Base-by-base conservation (phyloP, 257 asterid species). In the Primulina huaijiensis region DNA sequence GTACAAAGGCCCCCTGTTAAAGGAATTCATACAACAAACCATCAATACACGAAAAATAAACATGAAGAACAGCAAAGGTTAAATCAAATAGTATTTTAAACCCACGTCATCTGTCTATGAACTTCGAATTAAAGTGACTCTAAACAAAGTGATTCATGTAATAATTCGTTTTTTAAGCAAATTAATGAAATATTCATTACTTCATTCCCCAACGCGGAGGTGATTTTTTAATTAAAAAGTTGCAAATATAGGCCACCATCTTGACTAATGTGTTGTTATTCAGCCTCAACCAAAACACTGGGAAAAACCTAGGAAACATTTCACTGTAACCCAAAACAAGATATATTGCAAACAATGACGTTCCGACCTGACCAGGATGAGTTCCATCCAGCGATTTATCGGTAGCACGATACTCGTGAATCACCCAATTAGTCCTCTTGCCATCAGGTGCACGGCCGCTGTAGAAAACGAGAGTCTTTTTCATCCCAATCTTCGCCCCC, bases 391-490 rank as follows among this genome's bases (percentile, higher is more conserved):
- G 88, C 2, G 92, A 82, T 79, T 88, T 86, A 67, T 89, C 89
- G 46, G 83, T 85, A 38, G 99, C 89, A 71, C 98, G 98, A 79
- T 94, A 94, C 83, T 94, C 99, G 34, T 94, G 99, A 64, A 94
- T 94, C 72, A 94, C 96, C 99, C 99, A 94, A 65, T 86, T 79
- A 43, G 90, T 84, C 81, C 99, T 88, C 92, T 89, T 85, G 57
- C 99, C 99, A 2, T 88, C 90, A 0, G 99, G 99, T 12, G 98
- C 99, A 56, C 99, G 98, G 6, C 99, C 99, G 46, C 63, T 64
- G 82, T 94, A 81, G 82, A 91, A 94, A 25, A 94, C 99, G 35
- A 60, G 96, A 60, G 96, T 91, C 83, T 94, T 94, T 73, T 94
- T 94, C 89, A 92, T 88, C 70, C 99, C 99, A 79, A 94, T 89